Percentiles rank a stretch among this genome's conserved stretches.
Conservation (phyloP, 345 rosid species). For the Orychophragmus violaceus region DNA sequence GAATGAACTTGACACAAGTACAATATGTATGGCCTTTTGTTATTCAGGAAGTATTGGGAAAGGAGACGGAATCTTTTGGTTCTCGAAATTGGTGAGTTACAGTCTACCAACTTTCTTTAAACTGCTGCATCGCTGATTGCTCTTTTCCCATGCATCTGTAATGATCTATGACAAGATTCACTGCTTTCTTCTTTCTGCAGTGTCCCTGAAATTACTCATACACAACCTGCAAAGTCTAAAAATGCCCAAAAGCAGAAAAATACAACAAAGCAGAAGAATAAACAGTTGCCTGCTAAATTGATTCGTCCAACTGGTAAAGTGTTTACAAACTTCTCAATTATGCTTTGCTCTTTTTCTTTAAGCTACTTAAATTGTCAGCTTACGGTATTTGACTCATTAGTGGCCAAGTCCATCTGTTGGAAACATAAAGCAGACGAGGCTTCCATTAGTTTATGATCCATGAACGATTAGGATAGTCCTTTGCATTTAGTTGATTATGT, state of each 20-base stretch:
- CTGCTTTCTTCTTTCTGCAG: constrained; percentile 30
- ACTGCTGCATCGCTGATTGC: background rate
- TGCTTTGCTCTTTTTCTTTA: background rate
- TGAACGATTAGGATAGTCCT: background rate
- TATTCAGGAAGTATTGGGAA: constrained; percentile 29
- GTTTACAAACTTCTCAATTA: background rate
- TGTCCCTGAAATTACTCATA: constrained; percentile 16
- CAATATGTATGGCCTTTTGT: background rate
- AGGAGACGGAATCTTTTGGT: constrained; percentile 31
- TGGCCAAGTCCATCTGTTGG: background rate
- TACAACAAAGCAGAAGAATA: constrained; percentile 26
- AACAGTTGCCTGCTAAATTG: constrained; percentile 25
- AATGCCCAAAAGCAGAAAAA: constrained; percentile 19
- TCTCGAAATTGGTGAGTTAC: constrained; percentile 41
- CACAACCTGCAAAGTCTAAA: constrained; percentile 18
- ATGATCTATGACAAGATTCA: constrained; percentile 1
- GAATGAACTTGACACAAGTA: constrained; percentile 5
- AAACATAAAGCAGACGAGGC: background rate
- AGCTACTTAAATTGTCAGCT: background rate
- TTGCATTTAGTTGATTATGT: background rate
- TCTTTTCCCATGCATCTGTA: constrained; percentile 1
- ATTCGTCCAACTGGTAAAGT: constrained; percentile 36
- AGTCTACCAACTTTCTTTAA: constrained; percentile 6
- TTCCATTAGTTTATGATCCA: background rate
- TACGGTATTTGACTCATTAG: background rate